These are phyloP conservation scores for Solanum ossicruentum DNA, from an alignment of 257 asterid genomes.

Conservation along the genomic window DNA sequence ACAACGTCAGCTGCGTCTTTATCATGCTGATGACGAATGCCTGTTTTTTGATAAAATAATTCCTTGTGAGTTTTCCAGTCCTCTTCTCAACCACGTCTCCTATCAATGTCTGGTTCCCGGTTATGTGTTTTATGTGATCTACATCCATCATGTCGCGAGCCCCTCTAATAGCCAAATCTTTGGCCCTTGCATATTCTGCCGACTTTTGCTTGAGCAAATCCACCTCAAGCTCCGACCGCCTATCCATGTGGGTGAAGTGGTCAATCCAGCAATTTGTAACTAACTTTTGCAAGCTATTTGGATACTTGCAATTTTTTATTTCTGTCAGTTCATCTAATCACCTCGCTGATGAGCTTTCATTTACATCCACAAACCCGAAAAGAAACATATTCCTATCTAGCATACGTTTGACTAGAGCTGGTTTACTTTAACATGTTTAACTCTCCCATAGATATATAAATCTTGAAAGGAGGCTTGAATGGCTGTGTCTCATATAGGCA, in stretches of 20 bases:
- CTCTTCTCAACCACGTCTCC: slow-evolving; percentile 42
- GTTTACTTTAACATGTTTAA: slow-evolving; percentile 30
- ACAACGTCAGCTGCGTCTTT: neutral
- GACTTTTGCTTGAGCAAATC: slow-evolving; percentile 49
- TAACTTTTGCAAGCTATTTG: too few relatives aligned
- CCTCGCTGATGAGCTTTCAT: slow-evolving; percentile 43
- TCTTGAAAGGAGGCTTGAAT: slow-evolving; percentile 65
- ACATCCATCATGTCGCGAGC: slow-evolving; percentile 52
- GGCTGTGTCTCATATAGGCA: slow-evolving; percentile 64
- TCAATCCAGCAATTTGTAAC: slow-evolving; percentile 40
- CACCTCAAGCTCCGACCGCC: slow-evolving; percentile 61
- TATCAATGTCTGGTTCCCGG: slow-evolving; percentile 30
- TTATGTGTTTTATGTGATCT: slow-evolving; percentile 52
- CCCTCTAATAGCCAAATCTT: slow-evolving; percentile 59
- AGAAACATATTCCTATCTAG: slow-evolving; percentile 53
- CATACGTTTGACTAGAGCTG: slow-evolving; percentile 51
- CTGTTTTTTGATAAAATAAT: slow-evolving; percentile 33
- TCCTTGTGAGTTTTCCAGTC: slow-evolving; percentile 52
- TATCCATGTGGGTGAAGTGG: slow-evolving; percentile 66
- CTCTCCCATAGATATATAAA: slow-evolving; percentile 59
- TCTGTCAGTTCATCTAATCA: slow-evolving; percentile 54
- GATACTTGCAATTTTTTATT: slow-evolving; percentile 44
- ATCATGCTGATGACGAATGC: slow-evolving; percentile 3
- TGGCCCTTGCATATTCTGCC: slow-evolving; percentile 62
- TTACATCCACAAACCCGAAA: slow-evolving; percentile 53